Evolutionary conservation across 148 eudicot genomes (phyloP), one percentile per base, ranked within the genome.

Genomic region (Fagopyrum tataricum): DNA sequence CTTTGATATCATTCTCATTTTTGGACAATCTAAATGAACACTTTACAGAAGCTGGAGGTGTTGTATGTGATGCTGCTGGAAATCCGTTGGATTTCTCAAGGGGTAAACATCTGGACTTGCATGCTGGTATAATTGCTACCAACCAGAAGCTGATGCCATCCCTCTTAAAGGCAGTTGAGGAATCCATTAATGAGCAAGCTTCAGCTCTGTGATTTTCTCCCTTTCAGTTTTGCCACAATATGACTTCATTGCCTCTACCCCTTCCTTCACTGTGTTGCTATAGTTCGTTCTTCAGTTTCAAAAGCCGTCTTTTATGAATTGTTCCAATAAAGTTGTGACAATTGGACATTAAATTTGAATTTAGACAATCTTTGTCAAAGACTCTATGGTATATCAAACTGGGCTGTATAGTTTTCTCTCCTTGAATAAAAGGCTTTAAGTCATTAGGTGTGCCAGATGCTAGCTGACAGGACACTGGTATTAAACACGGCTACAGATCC

Each of bases 11-110:
- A 46, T 20, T 18, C 15, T 17, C 24, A 40, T 14, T 73, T 44
- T 21, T 3, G 31, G 39, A 51, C 6, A 67, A 15, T 13, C 41
- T 31, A 31, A 66, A 37, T 66, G 70, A 31, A 66, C 70, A 66
- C 51, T 66, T 80, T 81, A 80, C 86, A 95, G 98, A 95, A 84
- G 98, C 98, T 58, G 98, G 98, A 64, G 98, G 97, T 67, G 83
- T 91, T 6, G 98, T 81, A 1, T 41, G 82, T 13, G 98, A 95
- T 87, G 98, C 97, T 52, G 90, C 81, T 48, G 98, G 98, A 74
- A 91, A 88, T 48, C 96, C 98, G 11, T 84, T 95, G 75, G 96
- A 91, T 84, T 95, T 95, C 80, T 95, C 98, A 0, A 85, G 87
- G 78, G 98, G 98, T 20, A 85, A 88, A 81, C 86, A 80, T 78